phyloP scores from a whole-genome alignment of 177 flowering plant genomes.

The Vitis hybrid region DNA sequence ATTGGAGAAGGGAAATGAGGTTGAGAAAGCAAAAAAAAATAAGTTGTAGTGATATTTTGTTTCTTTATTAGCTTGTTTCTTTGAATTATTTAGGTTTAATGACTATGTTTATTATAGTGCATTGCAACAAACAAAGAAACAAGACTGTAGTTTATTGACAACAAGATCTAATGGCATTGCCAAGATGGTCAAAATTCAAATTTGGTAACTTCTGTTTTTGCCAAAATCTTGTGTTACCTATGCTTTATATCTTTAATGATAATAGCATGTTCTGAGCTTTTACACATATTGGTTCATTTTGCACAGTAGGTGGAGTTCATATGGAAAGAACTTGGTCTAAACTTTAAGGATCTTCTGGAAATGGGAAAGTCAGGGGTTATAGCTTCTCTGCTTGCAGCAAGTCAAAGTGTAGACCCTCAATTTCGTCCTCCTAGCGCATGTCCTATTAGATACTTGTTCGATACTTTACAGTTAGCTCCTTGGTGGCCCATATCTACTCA shows the following conservation, averaged over 20 bases:
- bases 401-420: slow-evolving; percentile 33
- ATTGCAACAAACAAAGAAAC: slow-evolving; percentile 45
- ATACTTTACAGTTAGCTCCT: too few relatives aligned
- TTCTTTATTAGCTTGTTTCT: background rate
- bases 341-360: slow-evolving; percentile 68
- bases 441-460: too few relatives aligned
- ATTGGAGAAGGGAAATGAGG: slow-evolving; percentile 58
- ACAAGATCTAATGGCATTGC: slow-evolving; percentile 18
- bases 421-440: too few relatives aligned
- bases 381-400: slow-evolving; percentile 77
- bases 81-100: background rate
- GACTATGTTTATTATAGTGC: slow-evolving; percentile 27
- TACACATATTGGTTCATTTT: slow-evolving; percentile 1
- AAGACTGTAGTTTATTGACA: slow-evolving; percentile 26
- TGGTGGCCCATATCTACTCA: too few relatives aligned
- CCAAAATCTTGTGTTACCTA: background rate
- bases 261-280: slow-evolving; percentile 2
- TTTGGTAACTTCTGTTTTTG: too few relatives aligned
- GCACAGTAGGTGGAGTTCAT: slow-evolving; percentile 59
- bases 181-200: too few relatives aligned
- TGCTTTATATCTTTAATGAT: background rate
- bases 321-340: slow-evolving; percentile 76
- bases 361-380: slow-evolving; percentile 83
- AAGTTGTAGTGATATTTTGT: background rate
- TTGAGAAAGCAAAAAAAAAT: slow-evolving; percentile 49